Evolutionary conservation across 352 stramenopile genomes (phyloP), one percentile per base, ranked within the genome.

Genomic region (Phytopythium kandeliae): DNA sequence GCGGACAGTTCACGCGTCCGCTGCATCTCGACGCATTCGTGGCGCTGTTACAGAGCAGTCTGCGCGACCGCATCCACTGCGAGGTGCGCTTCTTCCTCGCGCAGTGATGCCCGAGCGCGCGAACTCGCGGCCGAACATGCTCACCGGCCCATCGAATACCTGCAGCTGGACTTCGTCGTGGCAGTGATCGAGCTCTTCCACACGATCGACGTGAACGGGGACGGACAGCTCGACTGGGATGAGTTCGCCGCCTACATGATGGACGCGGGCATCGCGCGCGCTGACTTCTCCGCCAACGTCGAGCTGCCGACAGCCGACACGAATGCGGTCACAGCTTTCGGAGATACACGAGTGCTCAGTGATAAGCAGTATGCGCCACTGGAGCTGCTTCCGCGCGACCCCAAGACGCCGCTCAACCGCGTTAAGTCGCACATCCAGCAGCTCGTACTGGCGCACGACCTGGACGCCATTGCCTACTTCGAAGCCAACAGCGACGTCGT

Each of bases 191-290:
- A 96, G 35, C 74, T 96, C 30, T 96, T 96, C 62, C 79, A 90
- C 34, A 89, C 88, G 17, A 95, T 96, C 48, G 87, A 96, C 57
- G 80, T 96, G 50, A 96, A 96, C 40, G 87, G 86, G 2, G 86
- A 96, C 63, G 69, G 71, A 12, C 63, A 69, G 19, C 64, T 96
- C 51, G 87, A 96, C 51, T 96, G 87, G 87, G 86, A 96, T 54
- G 87, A 96, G 61, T 96, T 96, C 53, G 84, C 83, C 0, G 67
- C 61, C 17, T 95, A 92, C 58, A 91, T 95, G 67, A 75, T 94
- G 43, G 85, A 96, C 47, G 75, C 73, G 3, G 75, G 75, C 0
- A 68, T 85, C 44, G 78, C 73, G 10, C 74, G 76, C 48, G 64
- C 73, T 1, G 73, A 89, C 40, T 78, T 77, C 19, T 66, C 70